phyloP scores from a whole-genome alignment of 345 rosid species.

The Physaria fendleri region DNA sequence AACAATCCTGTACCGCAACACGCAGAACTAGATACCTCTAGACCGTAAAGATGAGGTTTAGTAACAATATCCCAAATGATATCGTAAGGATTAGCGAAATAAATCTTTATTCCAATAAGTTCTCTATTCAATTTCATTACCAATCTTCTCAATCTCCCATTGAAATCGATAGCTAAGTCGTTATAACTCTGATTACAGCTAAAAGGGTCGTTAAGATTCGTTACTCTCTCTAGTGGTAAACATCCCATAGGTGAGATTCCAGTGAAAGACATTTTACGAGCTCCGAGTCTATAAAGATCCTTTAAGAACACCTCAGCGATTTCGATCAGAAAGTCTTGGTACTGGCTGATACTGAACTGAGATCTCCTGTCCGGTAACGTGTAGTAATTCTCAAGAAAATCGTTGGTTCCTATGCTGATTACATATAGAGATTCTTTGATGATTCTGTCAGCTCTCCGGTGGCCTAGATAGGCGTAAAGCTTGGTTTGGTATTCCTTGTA shows the following conservation, averaged over 20 bases:
- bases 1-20: slow-evolving; percentile 62
- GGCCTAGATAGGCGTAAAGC: slow-evolving; percentile 38
- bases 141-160: slow-evolving; percentile 37
- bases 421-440: slow-evolving; percentile 40
- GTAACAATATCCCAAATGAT: slow-evolving; percentile 34
- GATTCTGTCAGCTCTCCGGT: slow-evolving; percentile 22
- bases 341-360: slow-evolving; percentile 40
- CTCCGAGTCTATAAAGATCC: slow-evolving; percentile 51
- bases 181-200: slow-evolving; percentile 36
- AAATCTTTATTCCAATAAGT: slow-evolving; percentile 38
- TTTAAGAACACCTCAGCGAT: slow-evolving; percentile 37
- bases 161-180: slow-evolving; percentile 43
- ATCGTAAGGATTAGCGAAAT: slow-evolving; percentile 42
- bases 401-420: slow-evolving; percentile 58
- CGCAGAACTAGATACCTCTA: slow-evolving; percentile 42
- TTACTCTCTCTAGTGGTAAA: slow-evolving; percentile 46
- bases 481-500: slow-evolving; percentile 46
- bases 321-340: slow-evolving; percentile 45
- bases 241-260: slow-evolving; percentile 73
- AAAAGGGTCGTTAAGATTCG: slow-evolving; percentile 31
- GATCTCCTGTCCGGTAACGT: slow-evolving; percentile 34
- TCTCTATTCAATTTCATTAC: slow-evolving; percentile 32
- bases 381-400: slow-evolving; percentile 60
- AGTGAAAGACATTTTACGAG: slow-evolving; percentile 46
- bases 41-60: slow-evolving; percentile 42